These are phyloP conservation scores for Tuber magnatum DNA, from an alignment of 495 filamentous ascomycete species.

Conservation along the genomic window DNA sequence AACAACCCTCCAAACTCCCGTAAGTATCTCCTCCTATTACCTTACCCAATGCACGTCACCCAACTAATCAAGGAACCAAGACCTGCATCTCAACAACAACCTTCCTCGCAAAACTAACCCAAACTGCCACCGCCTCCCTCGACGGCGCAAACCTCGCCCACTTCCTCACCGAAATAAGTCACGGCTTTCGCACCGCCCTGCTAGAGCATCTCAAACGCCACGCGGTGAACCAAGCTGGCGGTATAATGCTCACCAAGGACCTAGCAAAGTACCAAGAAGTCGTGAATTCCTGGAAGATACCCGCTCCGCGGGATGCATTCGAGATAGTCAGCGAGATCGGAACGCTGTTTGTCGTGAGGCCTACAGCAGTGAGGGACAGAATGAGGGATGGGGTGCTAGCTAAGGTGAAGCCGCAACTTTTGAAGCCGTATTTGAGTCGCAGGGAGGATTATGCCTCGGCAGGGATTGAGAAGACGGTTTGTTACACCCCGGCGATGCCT, in stretches of 20 bases:
- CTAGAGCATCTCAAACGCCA: slow-evolving; percentile 93
- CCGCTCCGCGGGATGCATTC: slow-evolving; percentile 60
- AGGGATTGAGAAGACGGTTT: slow-evolving; percentile 39
- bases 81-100: not conserved
- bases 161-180: slow-evolving; percentile 74
- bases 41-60: not conserved
- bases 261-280: slow-evolving; percentile 82
- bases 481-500: not conserved
- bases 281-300: slow-evolving; percentile 68
- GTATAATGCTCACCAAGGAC: slow-evolving; percentile 91
- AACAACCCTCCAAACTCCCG: slow-evolving; percentile 74
- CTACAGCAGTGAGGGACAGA: slow-evolving; percentile 35
- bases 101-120: slow-evolving; percentile 64
- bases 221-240: slow-evolving; percentile 80
- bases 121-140: slow-evolving; percentile 57
- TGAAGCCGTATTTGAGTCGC: slow-evolving; percentile 39
- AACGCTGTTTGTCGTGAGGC: slow-evolving; percentile 89
- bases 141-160: slow-evolving; percentile 68
- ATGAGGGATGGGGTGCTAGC: slow-evolving; percentile 39
- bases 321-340: slow-evolving; percentile 88
- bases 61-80: not conserved
- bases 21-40: slow-evolving; percentile 34
- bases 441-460: slow-evolving; percentile 39
- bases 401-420: slow-evolving; percentile 34
- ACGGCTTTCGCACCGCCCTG: slow-evolving; percentile 65